These are phyloP conservation scores for Candida incommunis DNA, from an alignment of 805 yeast species.

Conservation along the genomic window DNA sequence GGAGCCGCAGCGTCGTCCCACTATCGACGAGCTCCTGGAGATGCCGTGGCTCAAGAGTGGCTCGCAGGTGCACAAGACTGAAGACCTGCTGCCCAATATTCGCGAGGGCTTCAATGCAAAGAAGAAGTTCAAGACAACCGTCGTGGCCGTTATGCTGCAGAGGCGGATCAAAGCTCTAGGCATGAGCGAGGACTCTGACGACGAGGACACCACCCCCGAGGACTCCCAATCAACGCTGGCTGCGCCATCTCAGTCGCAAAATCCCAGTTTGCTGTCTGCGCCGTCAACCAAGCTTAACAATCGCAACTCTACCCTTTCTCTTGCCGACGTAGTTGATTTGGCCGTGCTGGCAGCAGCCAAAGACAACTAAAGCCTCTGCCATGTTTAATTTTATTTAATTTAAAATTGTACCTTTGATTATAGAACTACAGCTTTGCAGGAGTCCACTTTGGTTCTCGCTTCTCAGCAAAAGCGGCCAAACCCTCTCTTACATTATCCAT, in stretches of 20 bases:
- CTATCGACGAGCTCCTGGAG: slow-evolving; percentile 60
- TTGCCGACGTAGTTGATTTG: neutral
- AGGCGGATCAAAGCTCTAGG: slow-evolving; percentile 63
- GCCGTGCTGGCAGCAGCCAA: neutral
- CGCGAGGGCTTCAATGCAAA: slow-evolving; percentile 74
- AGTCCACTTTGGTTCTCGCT: slow-evolving; percentile 14
- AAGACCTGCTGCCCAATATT: slow-evolving; percentile 70
- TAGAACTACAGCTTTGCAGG: slow-evolving; percentile 9
- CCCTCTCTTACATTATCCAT: slow-evolving; percentile 13
- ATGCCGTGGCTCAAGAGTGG: slow-evolving; percentile 59
- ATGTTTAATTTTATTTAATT: too few species aligned
- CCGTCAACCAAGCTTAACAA: too few species aligned
- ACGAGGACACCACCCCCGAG: slow-evolving; percentile 26
- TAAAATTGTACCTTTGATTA: neutral
- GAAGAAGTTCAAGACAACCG: slow-evolving; percentile 70
- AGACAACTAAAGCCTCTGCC: too few species aligned
- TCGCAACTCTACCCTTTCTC: neutral
- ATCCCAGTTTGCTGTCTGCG: too few species aligned
- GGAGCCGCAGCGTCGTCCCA: slow-evolving; percentile 67
- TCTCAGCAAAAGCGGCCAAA: slow-evolving; percentile 12
- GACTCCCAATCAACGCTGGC: too few species aligned
- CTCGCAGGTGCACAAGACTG: slow-evolving; percentile 29
- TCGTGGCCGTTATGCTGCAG: slow-evolving; percentile 68
- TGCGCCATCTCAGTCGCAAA: too few species aligned
- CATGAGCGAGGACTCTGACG: slow-evolving; percentile 32